Conservation (phyloP, 495 filamentous ascomycete genomes). For the Neurospora sp. region DNA sequence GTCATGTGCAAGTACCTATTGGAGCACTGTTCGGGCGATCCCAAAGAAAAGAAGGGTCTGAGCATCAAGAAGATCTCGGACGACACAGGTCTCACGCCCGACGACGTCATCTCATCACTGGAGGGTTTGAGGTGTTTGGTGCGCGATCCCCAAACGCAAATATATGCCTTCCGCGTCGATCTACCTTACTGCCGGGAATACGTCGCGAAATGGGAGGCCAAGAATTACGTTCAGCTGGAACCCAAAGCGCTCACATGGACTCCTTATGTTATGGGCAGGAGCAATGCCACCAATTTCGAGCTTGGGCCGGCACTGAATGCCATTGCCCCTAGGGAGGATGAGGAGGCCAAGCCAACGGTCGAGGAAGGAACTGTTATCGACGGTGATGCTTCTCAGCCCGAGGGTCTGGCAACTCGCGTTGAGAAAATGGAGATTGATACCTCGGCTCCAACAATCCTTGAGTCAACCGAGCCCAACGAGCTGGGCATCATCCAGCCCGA, state of each 20-base stretch:
- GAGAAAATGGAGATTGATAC: conserved; percentile 12
- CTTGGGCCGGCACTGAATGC: conserved; percentile 72
- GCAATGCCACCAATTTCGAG: conserved; percentile 75
- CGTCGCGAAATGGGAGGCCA: conserved; percentile 75
- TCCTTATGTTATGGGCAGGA: conserved; percentile 92
- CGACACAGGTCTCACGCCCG: conserved; percentile 88
- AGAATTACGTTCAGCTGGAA: conserved; percentile 78
- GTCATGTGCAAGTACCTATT: conserved; percentile 71
- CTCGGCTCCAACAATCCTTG: conserved; percentile 16
- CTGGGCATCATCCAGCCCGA: conserved; percentile 4
- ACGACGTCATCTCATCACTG: conserved; percentile 88
- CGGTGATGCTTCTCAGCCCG: conserved; percentile 19
- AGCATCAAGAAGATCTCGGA: conserved; percentile 76
- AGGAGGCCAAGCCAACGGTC: conserved; percentile 39
- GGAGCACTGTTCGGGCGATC: conserved; percentile 25
- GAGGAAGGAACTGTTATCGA: conserved; percentile 22
- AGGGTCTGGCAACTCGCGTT: conserved; percentile 6
- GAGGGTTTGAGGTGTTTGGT: conserved; percentile 84
- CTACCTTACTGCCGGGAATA: conserved; percentile 71
- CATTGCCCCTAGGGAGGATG: conserved; percentile 75
- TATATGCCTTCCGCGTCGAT: conserved; percentile 83
- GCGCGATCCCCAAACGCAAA: conserved; percentile 75
- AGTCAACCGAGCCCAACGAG: conserved; percentile 35
- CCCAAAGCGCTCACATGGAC: conserved; percentile 81
- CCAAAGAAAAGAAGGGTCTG: conserved; percentile 48